These are phyloP conservation scores for Leptographium procerum DNA, from an alignment of 2,329 filamentous ascomycete species.

Conservation along the genomic window DNA sequence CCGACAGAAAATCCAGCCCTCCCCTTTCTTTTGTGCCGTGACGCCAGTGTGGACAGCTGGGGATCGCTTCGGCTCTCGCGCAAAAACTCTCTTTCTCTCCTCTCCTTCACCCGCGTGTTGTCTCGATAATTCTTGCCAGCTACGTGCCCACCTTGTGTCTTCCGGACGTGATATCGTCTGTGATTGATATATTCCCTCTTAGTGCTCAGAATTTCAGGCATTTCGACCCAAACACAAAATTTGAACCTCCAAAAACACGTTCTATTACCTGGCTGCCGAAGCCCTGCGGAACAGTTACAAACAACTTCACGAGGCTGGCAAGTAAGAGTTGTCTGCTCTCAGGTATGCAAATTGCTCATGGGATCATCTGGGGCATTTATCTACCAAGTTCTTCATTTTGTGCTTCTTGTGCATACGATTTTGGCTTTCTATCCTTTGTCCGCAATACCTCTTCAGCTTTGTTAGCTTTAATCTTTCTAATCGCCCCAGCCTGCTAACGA, in stretches of 20 bases:
- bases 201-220: not conserved
- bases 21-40: slow-evolving; percentile 12
- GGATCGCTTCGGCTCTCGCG: slow-evolving; percentile 7
- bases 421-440: not conserved
- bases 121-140: not conserved
- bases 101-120: not conserved
- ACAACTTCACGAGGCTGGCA: not conserved
- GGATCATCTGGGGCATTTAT: not conserved
- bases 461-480: not conserved
- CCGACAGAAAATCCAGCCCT: slow-evolving; percentile 14
- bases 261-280: not conserved
- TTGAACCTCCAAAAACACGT: not conserved
- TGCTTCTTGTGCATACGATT: not conserved
- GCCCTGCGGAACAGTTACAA: not conserved
- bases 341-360: not conserved
- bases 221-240: not conserved
- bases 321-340: not conserved
- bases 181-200: not conserved
- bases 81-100: slow-evolving; percentile 8
- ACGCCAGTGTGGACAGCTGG: slow-evolving; percentile 8
- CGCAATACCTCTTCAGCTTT: not conserved
- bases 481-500: not conserved
- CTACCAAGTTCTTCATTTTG: not conserved
- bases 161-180: not conserved
- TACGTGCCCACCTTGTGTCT: not conserved